A percentile compares a stretch with the other conserved stretches of the same genome.
Conservation (phyloP, 2,329 filamentous ascomycete genomes). For the Monilinia vaccinii-corymbosi region DNA sequence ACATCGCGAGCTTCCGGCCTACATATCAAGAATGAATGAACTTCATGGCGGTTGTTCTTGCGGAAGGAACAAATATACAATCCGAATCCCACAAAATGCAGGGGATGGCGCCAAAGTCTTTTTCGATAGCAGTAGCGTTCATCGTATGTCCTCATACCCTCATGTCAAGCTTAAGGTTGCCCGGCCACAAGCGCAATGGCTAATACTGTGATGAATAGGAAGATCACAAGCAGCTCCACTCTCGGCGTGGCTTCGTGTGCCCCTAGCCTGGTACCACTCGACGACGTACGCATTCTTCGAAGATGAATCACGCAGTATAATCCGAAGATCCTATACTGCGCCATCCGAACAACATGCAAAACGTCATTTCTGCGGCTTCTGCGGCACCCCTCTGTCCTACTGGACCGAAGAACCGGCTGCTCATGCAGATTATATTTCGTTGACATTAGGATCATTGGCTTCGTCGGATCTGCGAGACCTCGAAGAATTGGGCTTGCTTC, state of each 20-base stretch:
- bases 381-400: slow-evolving; percentile 74
- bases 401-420: slow-evolving; percentile 67
- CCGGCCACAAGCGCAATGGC: background rate
- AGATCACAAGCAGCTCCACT: slow-evolving; percentile 61
- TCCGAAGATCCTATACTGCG: slow-evolving; percentile 59
- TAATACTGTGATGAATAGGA: slow-evolving; percentile 38
- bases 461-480: slow-evolving; percentile 62
- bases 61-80: slow-evolving; percentile 73
- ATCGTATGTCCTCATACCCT: slow-evolving; percentile 48
- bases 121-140: slow-evolving; percentile 42
- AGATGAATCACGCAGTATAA: slow-evolving; percentile 62
- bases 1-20: background rate
- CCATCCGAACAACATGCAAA: slow-evolving; percentile 45
- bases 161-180: background rate
- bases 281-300: slow-evolving; percentile 66
- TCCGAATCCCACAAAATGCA: slow-evolving; percentile 55
- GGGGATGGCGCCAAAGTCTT: slow-evolving; percentile 55
- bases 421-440: slow-evolving; percentile 69
- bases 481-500: slow-evolving; percentile 67
- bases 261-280: slow-evolving; percentile 71
- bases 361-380: slow-evolving; percentile 84
- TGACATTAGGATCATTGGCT: slow-evolving; percentile 70
- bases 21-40: background rate
- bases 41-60: slow-evolving; percentile 67
- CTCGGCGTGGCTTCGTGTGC: slow-evolving; percentile 74